Percentiles rank a stretch among this genome's conserved stretches.
Conservation (phyloP, 2,329 filamentous ascomycete species). For the Dothideomycetidae sp. region DNA sequence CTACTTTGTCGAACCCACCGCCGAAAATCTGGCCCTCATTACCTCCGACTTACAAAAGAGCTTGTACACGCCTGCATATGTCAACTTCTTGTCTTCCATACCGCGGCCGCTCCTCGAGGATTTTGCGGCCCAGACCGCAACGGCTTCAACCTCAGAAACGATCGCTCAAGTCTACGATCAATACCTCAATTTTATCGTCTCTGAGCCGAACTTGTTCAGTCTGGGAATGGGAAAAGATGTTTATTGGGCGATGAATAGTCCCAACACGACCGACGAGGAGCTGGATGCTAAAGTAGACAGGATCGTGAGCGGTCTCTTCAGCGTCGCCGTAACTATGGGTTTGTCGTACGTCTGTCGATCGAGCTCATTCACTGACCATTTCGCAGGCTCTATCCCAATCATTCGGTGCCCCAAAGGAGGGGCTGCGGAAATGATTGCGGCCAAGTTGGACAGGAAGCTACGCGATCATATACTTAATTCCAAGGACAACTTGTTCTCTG, state of each 20-base stretch:
- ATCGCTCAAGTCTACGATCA: constrained; percentile 92
- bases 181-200: constrained; percentile 93
- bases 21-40: constrained; percentile 66
- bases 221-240: constrained; percentile 84
- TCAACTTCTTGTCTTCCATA: constrained; percentile 94
- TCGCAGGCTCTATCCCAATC: constrained; percentile 70
- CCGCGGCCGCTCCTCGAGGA: constrained; percentile 84
- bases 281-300: constrained; percentile 76
- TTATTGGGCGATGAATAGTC: constrained; percentile 94
- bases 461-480: constrained; percentile 94
- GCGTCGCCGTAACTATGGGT: constrained; percentile 97
- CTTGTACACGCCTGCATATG: constrained; percentile 83
- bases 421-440: constrained; percentile 84
- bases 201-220: constrained; percentile 89
- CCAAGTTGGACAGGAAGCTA: constrained; percentile 87
- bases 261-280: constrained; percentile 76
- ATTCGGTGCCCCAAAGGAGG: constrained; percentile 88
- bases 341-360: constrained; percentile 18
- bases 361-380: constrained; percentile 16
- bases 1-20: constrained; percentile 84
- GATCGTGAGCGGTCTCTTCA: constrained; percentile 93
- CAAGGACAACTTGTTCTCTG: constrained; percentile 90
- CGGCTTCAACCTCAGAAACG: constrained; percentile 71
- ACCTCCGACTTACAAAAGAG: constrained; percentile 74
- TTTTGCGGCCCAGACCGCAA: constrained; percentile 76